These are phyloP conservation scores for Cutaneotrichosporon daszewskae DNA, from an alignment of 1,284 basidiomycete genomes.

Conservation along the genomic window DNA sequence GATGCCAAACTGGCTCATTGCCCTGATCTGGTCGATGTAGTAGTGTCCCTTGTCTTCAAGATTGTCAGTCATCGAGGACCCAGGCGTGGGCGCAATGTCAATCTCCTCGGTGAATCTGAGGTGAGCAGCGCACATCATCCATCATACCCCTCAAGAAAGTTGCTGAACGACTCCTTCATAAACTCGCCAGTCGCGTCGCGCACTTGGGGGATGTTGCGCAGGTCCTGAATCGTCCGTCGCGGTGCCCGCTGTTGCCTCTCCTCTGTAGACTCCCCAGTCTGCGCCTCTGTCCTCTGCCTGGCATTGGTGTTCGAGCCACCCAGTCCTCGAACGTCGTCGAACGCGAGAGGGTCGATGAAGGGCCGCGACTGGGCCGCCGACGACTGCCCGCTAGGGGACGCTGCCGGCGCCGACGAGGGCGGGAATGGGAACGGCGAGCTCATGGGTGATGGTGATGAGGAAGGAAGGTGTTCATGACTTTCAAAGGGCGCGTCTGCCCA, in stretches of 20 bases:
- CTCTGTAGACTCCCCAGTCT: slow-evolving; percentile 11
- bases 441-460: neutral
- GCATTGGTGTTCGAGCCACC: slow-evolving; percentile 23
- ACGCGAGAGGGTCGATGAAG: slow-evolving; percentile 36
- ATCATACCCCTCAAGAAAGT: slow-evolving; percentile 80
- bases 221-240: slow-evolving; percentile 22
- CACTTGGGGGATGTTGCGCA: slow-evolving; percentile 71
- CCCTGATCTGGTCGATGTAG: slow-evolving; percentile 87
- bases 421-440: slow-evolving; percentile 14
- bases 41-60: slow-evolving; percentile 23
- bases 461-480: no score
- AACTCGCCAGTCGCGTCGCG: slow-evolving; percentile 91
- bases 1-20: slow-evolving; percentile 85
- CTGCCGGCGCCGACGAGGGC: slow-evolving; percentile 30
- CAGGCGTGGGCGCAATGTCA: slow-evolving; percentile 65
- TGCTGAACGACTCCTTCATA: slow-evolving; percentile 79
- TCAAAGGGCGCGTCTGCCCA: no score
- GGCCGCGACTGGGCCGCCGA: slow-evolving; percentile 27
- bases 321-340: slow-evolving; percentile 40
- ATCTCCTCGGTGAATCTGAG: slow-evolving; percentile 74
- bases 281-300: slow-evolving; percentile 7
- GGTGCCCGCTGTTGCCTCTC: neutral
- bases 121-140: neutral
- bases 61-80: slow-evolving; percentile 53
- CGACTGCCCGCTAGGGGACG: slow-evolving; percentile 20